A percentile compares a stretch with the other conserved stretches of the same genome.
These are phyloP conservation scores for Mycocentrospora acerina DNA, from an alignment of 2,329 filamentous ascomycete species.

Conservation along the genomic window DNA sequence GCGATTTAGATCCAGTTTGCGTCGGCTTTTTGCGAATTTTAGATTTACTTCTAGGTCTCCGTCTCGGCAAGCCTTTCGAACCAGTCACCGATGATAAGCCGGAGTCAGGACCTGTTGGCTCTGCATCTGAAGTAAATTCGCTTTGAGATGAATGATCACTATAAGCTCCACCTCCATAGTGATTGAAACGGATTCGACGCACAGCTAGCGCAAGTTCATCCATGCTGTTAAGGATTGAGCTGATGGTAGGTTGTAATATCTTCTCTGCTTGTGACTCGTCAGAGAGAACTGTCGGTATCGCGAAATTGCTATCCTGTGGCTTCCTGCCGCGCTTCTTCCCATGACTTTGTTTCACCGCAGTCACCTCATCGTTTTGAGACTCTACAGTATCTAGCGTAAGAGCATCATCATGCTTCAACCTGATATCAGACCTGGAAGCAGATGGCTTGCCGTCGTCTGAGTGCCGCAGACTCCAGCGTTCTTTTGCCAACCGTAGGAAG, in stretches of 20 bases:
- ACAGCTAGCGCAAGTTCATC: conserved; percentile 71
- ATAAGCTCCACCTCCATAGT: conserved; percentile 26
- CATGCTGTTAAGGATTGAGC: conserved; percentile 69
- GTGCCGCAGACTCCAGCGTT: conserved; percentile 51
- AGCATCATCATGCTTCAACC: conserved; percentile 8
- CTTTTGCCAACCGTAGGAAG: conserved; percentile 67
- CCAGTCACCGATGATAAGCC: conserved; percentile 16
- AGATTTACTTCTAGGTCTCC: conserved; percentile 8
- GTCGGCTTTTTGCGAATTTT: conserved; percentile 13
- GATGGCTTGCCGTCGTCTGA: too few relatives aligned
- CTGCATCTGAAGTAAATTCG: conserved; percentile 30
- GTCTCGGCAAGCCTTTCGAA: conserved; percentile 11
- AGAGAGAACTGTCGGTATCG: conserved; percentile 59
- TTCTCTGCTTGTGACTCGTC: conserved; percentile 69
- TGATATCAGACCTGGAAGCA: conserved; percentile 4
- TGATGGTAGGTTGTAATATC: conserved; percentile 67
- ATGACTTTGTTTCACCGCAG: neutral
- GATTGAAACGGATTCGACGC: conserved; percentile 65
- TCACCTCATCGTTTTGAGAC: conserved; percentile 4
- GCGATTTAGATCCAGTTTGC: neutral
- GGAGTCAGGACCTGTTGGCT: conserved; percentile 17
- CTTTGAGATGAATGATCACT: conserved; percentile 35
- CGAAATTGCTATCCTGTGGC: conserved; percentile 5
- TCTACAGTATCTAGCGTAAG: neutral
- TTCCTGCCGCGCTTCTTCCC: conserved; percentile 14